phyloP scores from a whole-genome alignment of 345 rosid species.

The Aurinia saxatilis region DNA sequence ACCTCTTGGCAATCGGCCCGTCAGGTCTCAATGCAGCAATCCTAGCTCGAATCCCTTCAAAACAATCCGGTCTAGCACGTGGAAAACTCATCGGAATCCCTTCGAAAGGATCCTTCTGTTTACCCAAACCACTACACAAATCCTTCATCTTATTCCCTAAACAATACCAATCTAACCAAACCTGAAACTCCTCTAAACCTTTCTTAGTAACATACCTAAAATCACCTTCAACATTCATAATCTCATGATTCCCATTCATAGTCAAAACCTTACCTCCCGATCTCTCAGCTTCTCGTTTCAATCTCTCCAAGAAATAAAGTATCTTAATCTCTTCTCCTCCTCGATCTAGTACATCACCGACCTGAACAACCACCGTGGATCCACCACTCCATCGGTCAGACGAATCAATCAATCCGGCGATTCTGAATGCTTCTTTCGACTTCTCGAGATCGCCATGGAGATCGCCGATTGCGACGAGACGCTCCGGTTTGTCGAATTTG shows the following conservation, averaged over 20 bases:
- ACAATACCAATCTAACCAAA: slow-evolving; percentile 73
- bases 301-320: slow-evolving; percentile 67
- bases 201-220: slow-evolving; percentile 54
- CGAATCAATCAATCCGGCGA: slow-evolving; percentile 68
- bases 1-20: slow-evolving; percentile 63
- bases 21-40: slow-evolving; percentile 75
- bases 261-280: slow-evolving; percentile 62
- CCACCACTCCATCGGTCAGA: slow-evolving; percentile 71
- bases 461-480: slow-evolving; percentile 81
- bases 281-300: slow-evolving; percentile 61
- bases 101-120: slow-evolving; percentile 42
- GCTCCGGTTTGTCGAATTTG: slow-evolving; percentile 40
- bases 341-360: slow-evolving; percentile 89
- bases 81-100: slow-evolving; percentile 56
- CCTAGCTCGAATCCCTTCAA: slow-evolving; percentile 54
- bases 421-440: slow-evolving; percentile 51
- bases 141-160: slow-evolving; percentile 63
- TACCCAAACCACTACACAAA: slow-evolving; percentile 45
- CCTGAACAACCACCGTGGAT: slow-evolving; percentile 60
- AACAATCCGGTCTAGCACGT: slow-evolving; percentile 34
- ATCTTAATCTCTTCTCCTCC: slow-evolving; percentile 81
- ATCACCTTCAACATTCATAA: slow-evolving; percentile 84
- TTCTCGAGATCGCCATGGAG: slow-evolving; percentile 82
- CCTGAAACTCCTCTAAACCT: slow-evolving; percentile 62
- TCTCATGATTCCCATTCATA: slow-evolving; percentile 93